Percentiles rank a stretch among this genome's conserved stretches.
These are phyloP conservation scores for Lablab purpureus DNA, from an alignment of 306 rosid species.

Conservation along the genomic window DNA sequence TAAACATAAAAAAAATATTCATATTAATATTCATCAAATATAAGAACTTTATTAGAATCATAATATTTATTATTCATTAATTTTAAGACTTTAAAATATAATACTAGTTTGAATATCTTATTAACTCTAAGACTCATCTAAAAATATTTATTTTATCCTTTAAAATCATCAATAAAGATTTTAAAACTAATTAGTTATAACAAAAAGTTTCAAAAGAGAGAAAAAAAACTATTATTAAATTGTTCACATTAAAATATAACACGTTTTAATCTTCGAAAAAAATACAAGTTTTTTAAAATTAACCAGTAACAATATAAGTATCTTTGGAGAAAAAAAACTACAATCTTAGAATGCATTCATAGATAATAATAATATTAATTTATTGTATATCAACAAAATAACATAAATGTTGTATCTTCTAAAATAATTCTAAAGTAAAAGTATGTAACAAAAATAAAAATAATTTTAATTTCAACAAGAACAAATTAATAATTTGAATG, in stretches of 20 bases:
- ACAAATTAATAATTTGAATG: neutral
- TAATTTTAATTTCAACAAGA: neutral
- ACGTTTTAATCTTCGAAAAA: neutral
- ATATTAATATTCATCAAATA: too few species aligned
- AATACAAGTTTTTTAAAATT: too few species aligned
- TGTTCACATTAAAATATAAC: neutral
- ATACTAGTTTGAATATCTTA: neutral
- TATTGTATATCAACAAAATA: neutral
- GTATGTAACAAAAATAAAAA: neutral
- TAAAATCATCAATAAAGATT: too few species aligned
- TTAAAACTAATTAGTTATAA: neutral
- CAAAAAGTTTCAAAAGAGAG: neutral
- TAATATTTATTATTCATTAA: neutral
- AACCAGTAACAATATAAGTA: neutral
- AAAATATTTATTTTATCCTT: neutral
- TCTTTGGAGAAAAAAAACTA: neutral
- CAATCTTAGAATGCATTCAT: neutral
- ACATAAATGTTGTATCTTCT: neutral
- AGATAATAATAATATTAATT: neutral
- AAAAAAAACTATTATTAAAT: neutral
- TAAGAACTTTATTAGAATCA: too few species aligned
- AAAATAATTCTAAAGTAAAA: neutral
- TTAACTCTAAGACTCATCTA: neutral
- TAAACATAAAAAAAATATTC: too few species aligned
- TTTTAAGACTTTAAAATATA: neutral